Percentiles rank a stretch among this genome's conserved stretches.
phyloP scores from a whole-genome alignment of 345 rosid genomes.

The Boechera divaricarpa region DNA sequence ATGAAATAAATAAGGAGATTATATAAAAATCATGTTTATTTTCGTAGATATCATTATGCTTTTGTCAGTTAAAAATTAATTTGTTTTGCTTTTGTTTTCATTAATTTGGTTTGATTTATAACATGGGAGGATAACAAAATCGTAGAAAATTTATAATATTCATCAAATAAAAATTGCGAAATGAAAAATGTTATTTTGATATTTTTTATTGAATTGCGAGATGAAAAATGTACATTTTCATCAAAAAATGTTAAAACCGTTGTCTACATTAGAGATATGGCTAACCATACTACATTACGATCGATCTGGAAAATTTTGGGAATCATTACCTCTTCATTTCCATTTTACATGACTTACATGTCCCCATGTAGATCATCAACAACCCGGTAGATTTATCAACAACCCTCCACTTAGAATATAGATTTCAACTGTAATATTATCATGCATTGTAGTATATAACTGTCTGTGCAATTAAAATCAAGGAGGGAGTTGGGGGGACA shows the following conservation, averaged over 20 bases:
- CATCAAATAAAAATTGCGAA: background rate
- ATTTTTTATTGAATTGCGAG: background rate
- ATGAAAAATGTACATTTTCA: background rate
- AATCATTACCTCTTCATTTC: constrained; percentile 1
- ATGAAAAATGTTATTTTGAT: background rate
- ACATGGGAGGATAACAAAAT: background rate
- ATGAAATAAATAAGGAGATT: background rate
- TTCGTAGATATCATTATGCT: background rate
- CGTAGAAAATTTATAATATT: background rate
- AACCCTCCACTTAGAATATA: background rate
- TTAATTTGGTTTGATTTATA: background rate
- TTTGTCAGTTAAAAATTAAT: background rate
- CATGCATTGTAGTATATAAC: constrained; percentile 8
- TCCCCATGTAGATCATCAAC: background rate
- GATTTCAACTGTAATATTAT: background rate
- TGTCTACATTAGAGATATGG: background rate
- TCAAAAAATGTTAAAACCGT: background rate
- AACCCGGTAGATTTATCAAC: background rate
- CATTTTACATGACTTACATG: constrained; percentile 12
- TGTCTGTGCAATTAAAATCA: constrained; percentile 3
- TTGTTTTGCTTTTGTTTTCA: background rate
- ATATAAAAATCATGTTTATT: background rate
- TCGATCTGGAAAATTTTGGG: background rate
- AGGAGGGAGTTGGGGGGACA: constrained; percentile 22
- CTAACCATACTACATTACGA: background rate